Conservation (phyloP, 768 basidiomycete genomes). For the Russula compacta region DNA sequence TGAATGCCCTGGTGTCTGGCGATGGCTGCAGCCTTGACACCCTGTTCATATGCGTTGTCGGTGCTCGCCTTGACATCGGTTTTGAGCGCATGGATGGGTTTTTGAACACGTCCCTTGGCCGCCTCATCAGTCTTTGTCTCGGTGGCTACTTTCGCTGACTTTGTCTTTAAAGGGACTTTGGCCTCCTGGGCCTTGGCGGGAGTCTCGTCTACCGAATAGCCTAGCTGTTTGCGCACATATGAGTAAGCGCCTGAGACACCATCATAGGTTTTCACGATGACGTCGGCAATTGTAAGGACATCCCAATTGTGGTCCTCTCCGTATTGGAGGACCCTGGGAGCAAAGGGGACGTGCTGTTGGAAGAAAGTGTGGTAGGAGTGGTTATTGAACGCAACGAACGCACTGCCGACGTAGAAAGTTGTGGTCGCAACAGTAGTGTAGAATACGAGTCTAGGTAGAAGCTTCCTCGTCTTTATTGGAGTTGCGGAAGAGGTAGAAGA, state of each 20-base stretch:
- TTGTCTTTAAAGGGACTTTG: slow-evolving; percentile 1
- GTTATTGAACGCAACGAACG: slow-evolving; percentile 68
- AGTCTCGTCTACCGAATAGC: slow-evolving; percentile 25
- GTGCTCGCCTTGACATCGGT: slow-evolving; percentile 36
- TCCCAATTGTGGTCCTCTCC: slow-evolving; percentile 78
- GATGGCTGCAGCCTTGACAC: slow-evolving; percentile 34
- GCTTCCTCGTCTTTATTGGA: slow-evolving; percentile 43
- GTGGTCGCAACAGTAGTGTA: slow-evolving; percentile 59
- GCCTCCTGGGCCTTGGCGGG: background rate
- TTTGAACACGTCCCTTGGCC: slow-evolving; percentile 38
- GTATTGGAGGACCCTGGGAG: slow-evolving; percentile 66
- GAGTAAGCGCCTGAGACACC: slow-evolving; percentile 40
- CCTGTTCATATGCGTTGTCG: slow-evolving; percentile 25
- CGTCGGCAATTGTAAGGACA: slow-evolving; percentile 52
- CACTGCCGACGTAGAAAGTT: slow-evolving; percentile 77
- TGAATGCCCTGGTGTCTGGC: slow-evolving; percentile 38
- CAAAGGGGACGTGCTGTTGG: slow-evolving; percentile 70
- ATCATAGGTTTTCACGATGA: slow-evolving; percentile 44
- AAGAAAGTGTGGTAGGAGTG: slow-evolving; percentile 83
- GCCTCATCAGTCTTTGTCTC: slow-evolving; percentile 35
- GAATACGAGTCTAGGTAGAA: slow-evolving; percentile 48
- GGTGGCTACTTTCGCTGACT: background rate
- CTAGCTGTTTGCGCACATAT: slow-evolving; percentile 44
- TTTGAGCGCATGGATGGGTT: slow-evolving; percentile 38
- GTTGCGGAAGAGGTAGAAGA: slow-evolving; percentile 27